Evolutionary conservation across 2,329 filamentous ascomycete genomes (phyloP).

Genomic region (Clonostachys rosea): DNA sequence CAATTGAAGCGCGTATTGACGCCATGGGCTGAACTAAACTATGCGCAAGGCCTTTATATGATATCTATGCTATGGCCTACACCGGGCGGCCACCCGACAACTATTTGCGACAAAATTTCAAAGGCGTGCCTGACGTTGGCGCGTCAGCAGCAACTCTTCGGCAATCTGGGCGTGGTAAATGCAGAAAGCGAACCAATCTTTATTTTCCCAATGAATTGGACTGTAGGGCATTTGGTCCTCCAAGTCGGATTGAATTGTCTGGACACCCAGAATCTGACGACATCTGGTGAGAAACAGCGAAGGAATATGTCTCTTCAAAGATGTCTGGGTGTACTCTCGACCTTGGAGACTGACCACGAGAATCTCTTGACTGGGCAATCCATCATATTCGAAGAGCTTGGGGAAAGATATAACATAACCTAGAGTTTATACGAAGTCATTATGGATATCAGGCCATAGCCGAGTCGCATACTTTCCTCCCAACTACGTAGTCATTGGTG

Average conservation of each 20-base stretch:
- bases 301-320: not conserved
- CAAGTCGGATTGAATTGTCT: not conserved
- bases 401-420: too few species aligned
- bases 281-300: not conserved
- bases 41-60: slow-evolving; percentile 2
- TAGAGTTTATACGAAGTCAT: too few species aligned
- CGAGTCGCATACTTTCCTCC: too few species aligned
- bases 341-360: slow-evolving; percentile 2
- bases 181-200: not conserved
- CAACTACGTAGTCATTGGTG: too few species aligned
- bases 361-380: slow-evolving; percentile 3
- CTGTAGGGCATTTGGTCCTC: not conserved
- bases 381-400: not conserved
- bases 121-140: not conserved
- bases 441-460: too few species aligned
- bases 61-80: slow-evolving; percentile 4
- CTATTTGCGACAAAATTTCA: not conserved
- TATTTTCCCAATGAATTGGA: slow-evolving; percentile 3
- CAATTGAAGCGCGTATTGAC: not conserved
- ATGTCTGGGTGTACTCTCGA: not conserved
- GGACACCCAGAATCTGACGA: not conserved
- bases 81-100: not conserved
- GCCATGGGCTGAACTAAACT: slow-evolving; percentile 4
- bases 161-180: not conserved
- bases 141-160: not conserved